Evolutionary conservation across 208 protist species (phyloP).

Genomic region (Crithidia bombi): DNA sequence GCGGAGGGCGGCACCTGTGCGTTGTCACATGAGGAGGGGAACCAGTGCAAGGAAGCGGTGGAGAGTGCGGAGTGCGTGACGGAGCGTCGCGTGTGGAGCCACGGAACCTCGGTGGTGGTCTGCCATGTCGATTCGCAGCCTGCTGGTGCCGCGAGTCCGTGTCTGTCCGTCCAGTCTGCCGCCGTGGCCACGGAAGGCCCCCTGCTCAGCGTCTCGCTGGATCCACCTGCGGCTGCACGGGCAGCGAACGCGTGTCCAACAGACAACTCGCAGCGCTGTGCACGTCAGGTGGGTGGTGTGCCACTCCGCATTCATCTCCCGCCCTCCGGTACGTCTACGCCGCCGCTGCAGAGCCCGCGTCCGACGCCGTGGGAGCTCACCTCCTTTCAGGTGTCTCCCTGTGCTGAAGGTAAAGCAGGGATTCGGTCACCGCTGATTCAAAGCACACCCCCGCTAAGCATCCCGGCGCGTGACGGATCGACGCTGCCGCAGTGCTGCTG

Average conservation of each 20-base stretch:
- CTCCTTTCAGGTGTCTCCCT: neutral
- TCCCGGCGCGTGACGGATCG: neutral
- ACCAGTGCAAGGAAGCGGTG: neutral
- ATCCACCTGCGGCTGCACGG: no score
- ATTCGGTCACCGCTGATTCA: neutral
- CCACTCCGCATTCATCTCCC: slow-evolving; percentile 4
- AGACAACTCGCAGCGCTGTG: neutral
- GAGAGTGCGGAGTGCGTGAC: neutral
- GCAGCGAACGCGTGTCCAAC: neutral
- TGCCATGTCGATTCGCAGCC: neutral
- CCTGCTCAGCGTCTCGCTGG: no score
- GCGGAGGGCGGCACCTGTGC: neutral
- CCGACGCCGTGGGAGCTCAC: neutral
- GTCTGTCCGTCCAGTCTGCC: neutral
- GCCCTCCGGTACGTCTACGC: neutral
- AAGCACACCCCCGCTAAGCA: neutral
- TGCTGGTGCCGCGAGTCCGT: neutral
- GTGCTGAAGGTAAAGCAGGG: no score
- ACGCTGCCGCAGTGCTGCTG: slow-evolving; percentile 2
- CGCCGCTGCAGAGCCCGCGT: neutral
- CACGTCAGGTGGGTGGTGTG: neutral
- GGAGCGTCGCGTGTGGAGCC: no score
- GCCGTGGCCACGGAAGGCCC: no score
- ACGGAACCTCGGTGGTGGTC: neutral
- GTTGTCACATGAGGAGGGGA: neutral